Evolutionary conservation across 78 protist genomes (phyloP), one percentile per base, ranked within the genome.

Genomic region (Polysphondylium violaceum): DNA sequence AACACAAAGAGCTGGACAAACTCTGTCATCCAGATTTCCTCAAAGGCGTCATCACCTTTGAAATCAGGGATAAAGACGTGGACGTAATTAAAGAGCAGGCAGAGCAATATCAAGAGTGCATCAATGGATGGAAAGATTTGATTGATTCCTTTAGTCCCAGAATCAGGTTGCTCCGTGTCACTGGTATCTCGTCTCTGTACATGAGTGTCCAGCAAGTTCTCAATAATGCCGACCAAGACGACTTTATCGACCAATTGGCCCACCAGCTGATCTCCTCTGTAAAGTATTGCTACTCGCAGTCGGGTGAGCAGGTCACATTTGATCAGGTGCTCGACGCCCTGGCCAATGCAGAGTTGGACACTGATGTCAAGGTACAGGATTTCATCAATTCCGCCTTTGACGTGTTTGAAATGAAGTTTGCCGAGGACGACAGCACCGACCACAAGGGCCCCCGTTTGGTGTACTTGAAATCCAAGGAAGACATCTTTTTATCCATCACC

Each of bases 141-240:
- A 65, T 83, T 14, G 40, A 69, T 11, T n/a, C 43, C 8, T 63
- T 83, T 40, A 55, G 72, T 29, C 36, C 19, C 23, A 3, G 75
- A 21, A 1, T 83, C 2, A 25, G 77, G 67, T 43, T 83, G 19
- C 43, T 83, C 7, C n/a, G 79, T 21, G 50, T 47, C 35, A 69
- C 43, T 40, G 91, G 91, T 31, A 51, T 83, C 1, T 83, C 91
- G 1, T 58, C 79, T 33, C 43, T 83, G 25, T 31, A 68, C 58
- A 35, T 41, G 16, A 21, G 33, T 19, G 14, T 78, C 21, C 35
- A 44, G 58, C 12, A 27, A 12, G n/a, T 27, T 1, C 1, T 12
- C 27, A 19, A 33, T 21, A 1, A 1, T 14, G 19, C 9, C 47
- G 16, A 65, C 19, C 78, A 72, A 72, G 74, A 65, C 12, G 31